phyloP scores from a whole-genome alignment of 768 basidiomycete species.

The Leccinum truebloodii region DNA sequence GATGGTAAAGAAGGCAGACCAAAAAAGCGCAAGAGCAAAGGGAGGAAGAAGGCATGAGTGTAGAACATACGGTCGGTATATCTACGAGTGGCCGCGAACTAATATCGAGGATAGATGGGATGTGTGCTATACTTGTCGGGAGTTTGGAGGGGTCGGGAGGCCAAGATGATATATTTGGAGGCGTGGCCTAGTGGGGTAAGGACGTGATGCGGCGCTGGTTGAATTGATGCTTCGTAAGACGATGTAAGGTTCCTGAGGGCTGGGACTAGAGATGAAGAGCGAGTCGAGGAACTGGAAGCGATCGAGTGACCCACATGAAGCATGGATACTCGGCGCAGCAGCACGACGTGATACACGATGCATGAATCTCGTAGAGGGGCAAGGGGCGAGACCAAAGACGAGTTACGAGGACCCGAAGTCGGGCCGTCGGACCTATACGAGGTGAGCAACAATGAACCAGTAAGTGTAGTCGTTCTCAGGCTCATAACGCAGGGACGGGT shows the following conservation, averaged over 20 bases:
- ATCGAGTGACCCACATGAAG: conserved; percentile 6
- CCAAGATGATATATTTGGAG: conserved; percentile 7
- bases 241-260: conserved; percentile 14
- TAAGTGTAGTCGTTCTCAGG: conserved; percentile 12
- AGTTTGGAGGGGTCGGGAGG: neutral
- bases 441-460: neutral
- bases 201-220: conserved; percentile 15
- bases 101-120: conserved; percentile 15
- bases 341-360: conserved; percentile 5
- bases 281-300: neutral
- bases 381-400: neutral
- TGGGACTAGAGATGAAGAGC: neutral
- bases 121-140: conserved; percentile 4
- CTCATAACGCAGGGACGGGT: conserved; percentile 6
- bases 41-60: conserved; percentile 19
- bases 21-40: conserved; percentile 25
- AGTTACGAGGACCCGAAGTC: neutral
- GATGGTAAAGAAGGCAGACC: conserved; percentile 6
- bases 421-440: neutral
- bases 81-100: conserved; percentile 6
- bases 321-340: neutral
- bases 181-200: conserved; percentile 5
- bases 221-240: conserved; percentile 18
- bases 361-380: neutral
- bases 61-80: conserved; percentile 2